Base-by-base conservation (phyloP, 2,329 filamentous ascomycete species). In the Elsinoe batatas region DNA sequence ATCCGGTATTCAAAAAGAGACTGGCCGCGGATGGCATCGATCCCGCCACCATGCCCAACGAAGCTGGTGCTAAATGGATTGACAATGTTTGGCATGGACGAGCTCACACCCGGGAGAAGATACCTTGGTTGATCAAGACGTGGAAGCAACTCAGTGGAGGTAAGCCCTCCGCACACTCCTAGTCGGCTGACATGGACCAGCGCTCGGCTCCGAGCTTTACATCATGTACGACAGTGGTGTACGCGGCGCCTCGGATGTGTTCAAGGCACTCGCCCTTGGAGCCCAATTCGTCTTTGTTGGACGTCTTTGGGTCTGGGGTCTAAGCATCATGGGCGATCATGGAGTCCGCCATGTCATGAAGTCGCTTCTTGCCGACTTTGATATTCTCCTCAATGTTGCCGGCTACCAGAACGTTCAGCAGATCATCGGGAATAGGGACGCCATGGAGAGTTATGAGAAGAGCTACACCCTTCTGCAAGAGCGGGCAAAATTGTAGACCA, bases 21-120 rank as follows among this genome's bases (percentile, higher is more conserved):
- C 67, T 83, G 20, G 66, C 67, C 26, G 76, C 78, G 42, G 70
- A 65, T 1, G 75, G 74, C 0, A 80, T 84, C 49, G 78, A 84
- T 63, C 73, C 76, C 0, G 64, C 70, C 40, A 77, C 68, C 38
- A 68, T 78, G 51, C 73, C 75, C 1, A 76, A 80, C 36, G 73
- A 76, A 58, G 81, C 80, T 0, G 77, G 78, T 2, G 75, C 77
- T 0, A 74, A 79, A 58, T 85, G 81, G 81, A 84, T 84, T 59
- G 81, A 85, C 61, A 79, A 75, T 44, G 74, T 84, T 46, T 84
- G 81, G 80, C 81, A 85, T 65, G 81, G 81, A 0, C 72, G 77
- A 2, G 79, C 80, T 5, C 79, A 78, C 66, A 76, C 72, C n/a
- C 88, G 84, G 84, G 75, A 79, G 43, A 84, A 85, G 64, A 73